Evolutionary conservation across 202 grass and related monocot species (phyloP).

Genomic region (Hordeum pubiflorum): DNA sequence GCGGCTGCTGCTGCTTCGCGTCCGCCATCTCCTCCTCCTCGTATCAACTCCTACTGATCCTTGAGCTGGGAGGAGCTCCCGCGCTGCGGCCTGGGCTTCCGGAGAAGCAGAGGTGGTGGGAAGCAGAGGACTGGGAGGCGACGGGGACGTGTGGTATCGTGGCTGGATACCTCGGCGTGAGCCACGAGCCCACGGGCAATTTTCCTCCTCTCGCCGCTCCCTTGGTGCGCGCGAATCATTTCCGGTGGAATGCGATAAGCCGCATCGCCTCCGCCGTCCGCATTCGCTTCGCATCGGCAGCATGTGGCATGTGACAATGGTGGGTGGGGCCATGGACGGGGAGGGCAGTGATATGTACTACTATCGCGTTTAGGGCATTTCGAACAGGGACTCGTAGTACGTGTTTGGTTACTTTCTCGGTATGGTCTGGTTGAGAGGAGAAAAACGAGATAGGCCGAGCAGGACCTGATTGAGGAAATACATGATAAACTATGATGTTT

Average conservation of each 20-base stretch:
- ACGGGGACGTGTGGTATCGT: not conserved
- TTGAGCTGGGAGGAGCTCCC: not conserved
- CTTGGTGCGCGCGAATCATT: not conserved
- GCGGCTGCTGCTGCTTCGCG: conserved; percentile 30
- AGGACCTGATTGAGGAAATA: no score
- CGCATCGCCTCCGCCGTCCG: not conserved
- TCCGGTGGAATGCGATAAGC: conserved; percentile 12
- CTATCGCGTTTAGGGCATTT: no score
- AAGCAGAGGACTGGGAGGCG: not conserved
- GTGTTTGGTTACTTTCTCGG: no score
- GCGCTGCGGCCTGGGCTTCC: not conserved
- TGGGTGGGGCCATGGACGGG: not conserved
- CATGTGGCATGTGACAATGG: not conserved
- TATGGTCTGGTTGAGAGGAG: no score
- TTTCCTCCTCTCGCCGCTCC: not conserved
- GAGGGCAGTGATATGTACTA: no score
- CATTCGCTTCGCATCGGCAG: not conserved
- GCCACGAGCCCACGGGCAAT: not conserved
- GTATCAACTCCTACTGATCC: not conserved
- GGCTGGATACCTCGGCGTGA: not conserved
- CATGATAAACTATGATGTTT: no score
- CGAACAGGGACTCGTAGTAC: no score
- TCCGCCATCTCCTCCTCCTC: conserved; percentile 37
- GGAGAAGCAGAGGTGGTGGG: conserved; percentile 4
- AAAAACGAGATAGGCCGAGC: no score